Base-by-base conservation (phyloP, 768 basidiomycete genomes). In the Sporobolomyces pararoseus region DNA sequence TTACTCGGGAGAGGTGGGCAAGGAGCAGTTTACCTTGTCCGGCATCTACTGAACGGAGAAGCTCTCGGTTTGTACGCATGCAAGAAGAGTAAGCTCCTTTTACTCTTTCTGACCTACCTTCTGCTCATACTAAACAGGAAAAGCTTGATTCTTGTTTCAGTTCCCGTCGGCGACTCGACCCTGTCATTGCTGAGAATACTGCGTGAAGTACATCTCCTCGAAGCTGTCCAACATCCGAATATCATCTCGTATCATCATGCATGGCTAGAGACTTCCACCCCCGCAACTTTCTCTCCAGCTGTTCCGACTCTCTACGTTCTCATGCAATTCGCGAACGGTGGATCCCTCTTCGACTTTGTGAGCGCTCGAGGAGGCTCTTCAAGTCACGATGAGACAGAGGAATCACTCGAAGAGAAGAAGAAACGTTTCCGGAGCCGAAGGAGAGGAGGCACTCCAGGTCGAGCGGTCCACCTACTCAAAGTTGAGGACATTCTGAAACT, bases 191-290 rank as follows among this genome's bases (percentile, higher is more conserved):
- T 78, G 32, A 77, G 76, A 47, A 78, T 80, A 73, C 70, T 79
- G 4, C 73, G 76, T 2, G 79, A 79, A 65, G 80, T 82, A 6
- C 71, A 79, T 42, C 73, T 81, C 10, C 78, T 81, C 52, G 80
- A 82, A 52, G 68, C 76, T 3, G 66, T 81, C 1, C 71, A 79
- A 46, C 81, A 82, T 68, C 79, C 78, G n/a, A 81, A 82, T 60
- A 79, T 82, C 75, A 78, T 80, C 62, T 76, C 79, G 17, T 81
- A 81, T 57, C 80, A 81, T 69, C 80, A 81, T 60, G 79, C 80
- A 13, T 82, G 81, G 80, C 79, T 81, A 39, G 79, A 80, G 44
- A 68, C 74, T 17, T 78, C 79, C 2, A 17, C 10, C 2, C 47
- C 61, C 14, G 4, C 25, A 4, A 7, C 25, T 27, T 64, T 64